Evolutionary conservation across 2,329 filamentous ascomycete species (phyloP).

Genomic region (Sarocladiaceae sp.): DNA sequence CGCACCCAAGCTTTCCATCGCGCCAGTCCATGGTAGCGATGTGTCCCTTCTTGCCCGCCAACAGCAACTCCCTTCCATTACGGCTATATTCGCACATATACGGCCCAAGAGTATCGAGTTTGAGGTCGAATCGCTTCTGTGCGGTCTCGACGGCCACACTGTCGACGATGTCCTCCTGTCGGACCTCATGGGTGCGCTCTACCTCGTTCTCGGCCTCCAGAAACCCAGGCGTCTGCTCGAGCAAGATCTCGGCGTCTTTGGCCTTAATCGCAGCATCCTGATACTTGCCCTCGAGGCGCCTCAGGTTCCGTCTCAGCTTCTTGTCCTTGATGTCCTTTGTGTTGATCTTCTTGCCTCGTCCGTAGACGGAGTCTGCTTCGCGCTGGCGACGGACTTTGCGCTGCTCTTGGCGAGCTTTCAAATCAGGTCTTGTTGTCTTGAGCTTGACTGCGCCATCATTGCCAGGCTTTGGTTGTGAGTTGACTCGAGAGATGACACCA

Average conservation of each 20-base stretch:
- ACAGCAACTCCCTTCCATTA: constrained; percentile 77
- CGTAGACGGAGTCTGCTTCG: constrained; percentile 71
- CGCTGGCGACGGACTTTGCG: constrained; percentile 45
- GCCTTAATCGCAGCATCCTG: constrained; percentile 74
- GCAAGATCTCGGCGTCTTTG: constrained; percentile 90
- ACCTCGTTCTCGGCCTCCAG: constrained; percentile 83
- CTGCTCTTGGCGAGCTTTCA: constrained; percentile 44
- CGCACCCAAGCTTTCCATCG: constrained; percentile 82
- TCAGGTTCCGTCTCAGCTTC: constrained; percentile 78
- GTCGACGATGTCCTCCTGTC: constrained; percentile 75
- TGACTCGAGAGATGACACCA: constrained; percentile 1
- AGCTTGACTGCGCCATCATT: constrained; percentile 43
- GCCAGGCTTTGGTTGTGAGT: constrained; percentile 14
- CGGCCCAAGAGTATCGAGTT: constrained; percentile 74
- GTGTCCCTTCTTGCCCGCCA: constrained; percentile 89
- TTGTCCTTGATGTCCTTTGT: constrained; percentile 74
- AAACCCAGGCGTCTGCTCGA: constrained; percentile 81
- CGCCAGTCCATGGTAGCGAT: constrained; percentile 96
- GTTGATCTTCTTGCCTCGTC: constrained; percentile 71
- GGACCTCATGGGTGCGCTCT: constrained; percentile 86
- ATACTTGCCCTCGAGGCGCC: constrained; percentile 73
- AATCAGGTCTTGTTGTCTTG: constrained; percentile 42
- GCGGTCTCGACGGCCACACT: constrained; percentile 76
- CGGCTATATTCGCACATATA: constrained; percentile 85
- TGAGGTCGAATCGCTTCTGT: constrained; percentile 88